Evolutionary conservation across 441 rosid species (phyloP).

Genomic region (Populus tomentosa): DNA sequence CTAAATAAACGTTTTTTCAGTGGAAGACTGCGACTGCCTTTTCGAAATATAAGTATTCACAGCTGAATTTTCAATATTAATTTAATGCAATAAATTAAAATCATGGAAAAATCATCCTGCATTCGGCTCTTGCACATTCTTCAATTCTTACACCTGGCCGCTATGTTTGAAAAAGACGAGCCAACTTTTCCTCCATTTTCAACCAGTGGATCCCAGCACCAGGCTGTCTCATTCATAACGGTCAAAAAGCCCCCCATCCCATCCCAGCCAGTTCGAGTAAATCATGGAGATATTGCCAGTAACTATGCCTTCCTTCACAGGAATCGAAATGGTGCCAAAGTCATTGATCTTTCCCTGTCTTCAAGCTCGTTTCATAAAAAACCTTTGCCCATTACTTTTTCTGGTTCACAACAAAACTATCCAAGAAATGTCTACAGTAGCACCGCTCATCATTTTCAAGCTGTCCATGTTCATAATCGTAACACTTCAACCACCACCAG

Average conservation of each 20-base stretch:
- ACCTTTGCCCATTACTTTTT: background rate
- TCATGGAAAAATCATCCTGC: background rate
- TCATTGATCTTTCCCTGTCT: background rate
- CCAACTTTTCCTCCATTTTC: constrained; percentile 13
- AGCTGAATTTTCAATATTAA: background rate
- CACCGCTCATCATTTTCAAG: constrained; percentile 13
- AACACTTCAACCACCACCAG: constrained; percentile 17
- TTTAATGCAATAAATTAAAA: background rate
- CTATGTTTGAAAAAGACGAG: constrained; percentile 13
- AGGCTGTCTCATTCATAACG: constrained; percentile 10
- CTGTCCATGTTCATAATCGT: constrained; percentile 14
- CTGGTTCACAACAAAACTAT: background rate
- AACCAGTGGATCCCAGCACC: constrained; percentile 33
- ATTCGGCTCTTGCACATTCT: background rate
- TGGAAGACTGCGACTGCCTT: too few species aligned
- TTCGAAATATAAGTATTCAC: too few species aligned
- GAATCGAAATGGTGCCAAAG: background rate
- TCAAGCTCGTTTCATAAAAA: background rate
- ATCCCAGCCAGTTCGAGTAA: constrained; percentile 18
- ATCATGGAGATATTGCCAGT: constrained; percentile 16
- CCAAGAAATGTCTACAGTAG: constrained; percentile 12
- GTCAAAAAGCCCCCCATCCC: constrained; percentile 27
- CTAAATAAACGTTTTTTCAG: too few species aligned
- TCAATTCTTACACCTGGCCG: background rate
- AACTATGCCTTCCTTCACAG: background rate